A percentile compares a stretch with the other conserved stretches of the same genome.
phyloP scores from a whole-genome alignment of 257 asterid genomes.

The Capsicum baccatum region DNA sequence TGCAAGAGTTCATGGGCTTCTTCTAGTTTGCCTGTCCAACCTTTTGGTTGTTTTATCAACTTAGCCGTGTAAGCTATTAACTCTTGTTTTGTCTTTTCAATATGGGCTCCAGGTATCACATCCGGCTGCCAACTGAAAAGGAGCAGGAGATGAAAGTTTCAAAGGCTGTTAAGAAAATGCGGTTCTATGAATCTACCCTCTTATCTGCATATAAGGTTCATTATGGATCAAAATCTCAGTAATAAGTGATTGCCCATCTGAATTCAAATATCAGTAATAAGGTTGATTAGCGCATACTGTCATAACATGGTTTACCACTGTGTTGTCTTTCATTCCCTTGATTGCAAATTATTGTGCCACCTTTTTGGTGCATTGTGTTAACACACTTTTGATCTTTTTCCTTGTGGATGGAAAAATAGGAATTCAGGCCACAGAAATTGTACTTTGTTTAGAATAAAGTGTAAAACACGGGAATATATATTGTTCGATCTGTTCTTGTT shows the following conservation, averaged over 20 bases:
- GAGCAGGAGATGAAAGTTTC: constrained; percentile 96
- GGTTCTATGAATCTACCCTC: constrained; percentile 79
- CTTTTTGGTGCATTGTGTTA: constrained; percentile 2
- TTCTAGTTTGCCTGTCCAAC: constrained; percentile 22
- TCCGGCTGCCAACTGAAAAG: constrained; percentile 93
- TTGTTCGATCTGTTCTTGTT: constrained; percentile 18
- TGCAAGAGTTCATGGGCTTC: constrained; percentile 28
- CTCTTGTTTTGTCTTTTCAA: constrained; percentile 33
- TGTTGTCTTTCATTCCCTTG: not conserved
- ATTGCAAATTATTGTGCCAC: not conserved
- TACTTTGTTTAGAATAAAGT: not conserved
- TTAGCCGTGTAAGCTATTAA: constrained; percentile 22
- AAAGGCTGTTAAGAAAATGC: constrained; percentile 73
- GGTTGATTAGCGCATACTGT: not conserved
- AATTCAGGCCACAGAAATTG: not conserved
- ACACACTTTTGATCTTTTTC: not conserved
- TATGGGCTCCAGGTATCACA: constrained; percentile 71
- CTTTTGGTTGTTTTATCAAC: not conserved
- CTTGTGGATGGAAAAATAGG: constrained; percentile 17
- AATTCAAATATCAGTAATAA: not conserved
- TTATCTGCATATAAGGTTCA: constrained; percentile 86
- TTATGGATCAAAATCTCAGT: not conserved
- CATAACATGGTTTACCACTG: not conserved
- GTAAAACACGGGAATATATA: constrained; percentile 12
- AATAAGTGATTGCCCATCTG: not conserved